These are phyloP conservation scores for Paraphoma chrysanthemicola DNA, from an alignment of 2,329 filamentous ascomycete genomes.

Conservation along the genomic window DNA sequence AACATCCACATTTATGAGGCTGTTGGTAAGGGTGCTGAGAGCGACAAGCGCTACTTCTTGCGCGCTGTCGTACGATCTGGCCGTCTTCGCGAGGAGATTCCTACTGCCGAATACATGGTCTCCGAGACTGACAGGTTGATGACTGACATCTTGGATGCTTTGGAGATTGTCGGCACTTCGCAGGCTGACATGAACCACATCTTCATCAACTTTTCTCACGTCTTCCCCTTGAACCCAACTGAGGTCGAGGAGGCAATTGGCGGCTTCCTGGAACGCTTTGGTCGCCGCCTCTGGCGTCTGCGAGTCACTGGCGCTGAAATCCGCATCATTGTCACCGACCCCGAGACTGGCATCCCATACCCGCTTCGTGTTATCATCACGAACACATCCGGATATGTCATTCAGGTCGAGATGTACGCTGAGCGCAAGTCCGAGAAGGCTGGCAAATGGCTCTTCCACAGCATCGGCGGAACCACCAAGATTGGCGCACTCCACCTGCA, in stretches of 20 bases:
- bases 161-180: constrained; percentile 99
- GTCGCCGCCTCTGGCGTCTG: constrained; percentile 91
- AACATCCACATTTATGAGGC: constrained; percentile 99
- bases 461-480: constrained; percentile 93
- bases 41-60: constrained; percentile 98
- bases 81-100: constrained; percentile 93
- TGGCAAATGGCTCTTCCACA: constrained; percentile 94
- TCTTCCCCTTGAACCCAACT: constrained; percentile 87
- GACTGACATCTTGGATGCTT: constrained; percentile 95
- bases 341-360: constrained; percentile 80
- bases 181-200: constrained; percentile 99
- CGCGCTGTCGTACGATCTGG: constrained; percentile 94
- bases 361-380: constrained; percentile 95
- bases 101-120: constrained; percentile 97
- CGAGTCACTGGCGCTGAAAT: constrained; percentile 98
- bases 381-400: constrained; percentile 97
- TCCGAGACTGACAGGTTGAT: constrained; percentile 96
- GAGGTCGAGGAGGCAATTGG: constrained; percentile 93
- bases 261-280: constrained; percentile 96
- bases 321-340: constrained; percentile 96
- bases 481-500: constrained; percentile 94
- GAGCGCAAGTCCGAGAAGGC: constrained; percentile 98
- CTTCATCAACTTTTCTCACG: constrained; percentile 99
- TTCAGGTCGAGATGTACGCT: constrained; percentile 96
- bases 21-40: constrained; percentile 90